Conservation (phyloP, 805 yeast species). For the Saturnispora ahearnii region DNA sequence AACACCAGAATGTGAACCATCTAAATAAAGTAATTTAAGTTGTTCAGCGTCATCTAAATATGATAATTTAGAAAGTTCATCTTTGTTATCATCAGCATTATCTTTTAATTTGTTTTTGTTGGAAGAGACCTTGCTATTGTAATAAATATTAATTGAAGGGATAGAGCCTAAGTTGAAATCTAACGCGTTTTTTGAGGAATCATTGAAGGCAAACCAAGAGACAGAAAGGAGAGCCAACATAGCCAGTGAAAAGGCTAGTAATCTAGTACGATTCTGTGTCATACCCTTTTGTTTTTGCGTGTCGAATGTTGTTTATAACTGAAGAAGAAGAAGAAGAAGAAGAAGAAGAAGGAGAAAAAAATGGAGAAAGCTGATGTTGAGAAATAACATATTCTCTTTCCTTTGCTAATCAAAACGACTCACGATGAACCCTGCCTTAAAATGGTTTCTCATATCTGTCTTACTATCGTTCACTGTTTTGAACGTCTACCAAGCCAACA, state of each 20-base stretch:
- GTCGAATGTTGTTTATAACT: too few species aligned
- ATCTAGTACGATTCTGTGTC: background rate
- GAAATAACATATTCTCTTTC: too few species aligned
- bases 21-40: constrained; percentile 20
- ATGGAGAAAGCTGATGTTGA: too few species aligned
- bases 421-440: constrained; percentile 1
- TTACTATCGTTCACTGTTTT: constrained; percentile 8
- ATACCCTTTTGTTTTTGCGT: background rate
- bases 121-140: background rate
- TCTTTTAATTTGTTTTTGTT: background rate
- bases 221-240: background rate
- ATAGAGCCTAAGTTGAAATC: background rate
- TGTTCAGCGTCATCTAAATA: constrained; percentile 17
- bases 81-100: background rate
- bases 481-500: constrained; percentile 9
- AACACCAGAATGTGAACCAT: background rate
- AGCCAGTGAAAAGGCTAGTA: background rate
- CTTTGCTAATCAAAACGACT: too few species aligned
- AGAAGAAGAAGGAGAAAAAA: too few species aligned
- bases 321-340: too few species aligned
- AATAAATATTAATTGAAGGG: background rate
- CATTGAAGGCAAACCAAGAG: background rate
- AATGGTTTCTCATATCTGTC: constrained; percentile 8
- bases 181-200: background rate
- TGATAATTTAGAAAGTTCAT: too few species aligned